Evolutionary conservation across 352 stramenopile species (phyloP).

Genomic region (Phytophthora citrophthora): DNA sequence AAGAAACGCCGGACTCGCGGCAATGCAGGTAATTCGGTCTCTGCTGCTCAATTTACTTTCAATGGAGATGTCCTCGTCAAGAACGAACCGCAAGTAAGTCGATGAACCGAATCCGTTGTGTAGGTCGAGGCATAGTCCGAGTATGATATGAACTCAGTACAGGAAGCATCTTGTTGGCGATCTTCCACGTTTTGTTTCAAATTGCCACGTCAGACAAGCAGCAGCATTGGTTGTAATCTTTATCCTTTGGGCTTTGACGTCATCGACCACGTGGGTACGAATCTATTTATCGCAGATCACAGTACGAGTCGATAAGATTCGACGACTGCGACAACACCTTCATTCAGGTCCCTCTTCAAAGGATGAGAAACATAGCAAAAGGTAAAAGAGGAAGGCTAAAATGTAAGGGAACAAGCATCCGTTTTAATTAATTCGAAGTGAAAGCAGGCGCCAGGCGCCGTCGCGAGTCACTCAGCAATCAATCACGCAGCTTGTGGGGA

Average conservation of each 20-base stretch:
- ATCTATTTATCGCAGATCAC: slow-evolving; percentile 1
- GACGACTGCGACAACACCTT: no score
- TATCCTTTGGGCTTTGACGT: not conserved
- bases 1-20: slow-evolving; percentile 43
- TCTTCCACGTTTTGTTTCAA: no score
- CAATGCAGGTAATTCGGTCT: not conserved
- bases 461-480: slow-evolving; percentile 17
- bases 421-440: slow-evolving; percentile 41
- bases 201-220: slow-evolving; percentile 1
- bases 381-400: not conserved
- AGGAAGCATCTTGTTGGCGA: no score
- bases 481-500: slow-evolving; percentile 3
- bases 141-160: no score
- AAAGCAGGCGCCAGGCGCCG: slow-evolving; percentile 16
- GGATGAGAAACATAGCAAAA: not conserved
- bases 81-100: slow-evolving; percentile 22
- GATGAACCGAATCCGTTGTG: not conserved
- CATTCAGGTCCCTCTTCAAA: not conserved
- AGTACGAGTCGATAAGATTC: not conserved
- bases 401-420: slow-evolving; percentile 25
- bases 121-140: no score
- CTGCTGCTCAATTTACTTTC: not conserved
- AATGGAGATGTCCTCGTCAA: slow-evolving; percentile 22
- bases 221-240: not conserved
- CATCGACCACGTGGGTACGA: slow-evolving; percentile 16